These are phyloP conservation scores for Sextonia rubra DNA, from an alignment of 164 flowering plant genomes.

Conservation along the genomic window DNA sequence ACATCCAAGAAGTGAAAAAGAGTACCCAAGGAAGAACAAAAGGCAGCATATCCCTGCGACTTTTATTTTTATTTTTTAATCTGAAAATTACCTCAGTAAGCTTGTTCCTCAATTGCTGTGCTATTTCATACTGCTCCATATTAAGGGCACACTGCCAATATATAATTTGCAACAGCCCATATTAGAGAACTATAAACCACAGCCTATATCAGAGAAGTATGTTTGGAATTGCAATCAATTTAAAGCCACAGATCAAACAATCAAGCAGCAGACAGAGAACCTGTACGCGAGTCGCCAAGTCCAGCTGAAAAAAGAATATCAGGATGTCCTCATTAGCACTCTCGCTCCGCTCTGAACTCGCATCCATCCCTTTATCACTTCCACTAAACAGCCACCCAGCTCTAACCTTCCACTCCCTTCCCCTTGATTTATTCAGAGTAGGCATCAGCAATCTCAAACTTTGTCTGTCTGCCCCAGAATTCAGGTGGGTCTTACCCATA, in stretches of 20 bases:
- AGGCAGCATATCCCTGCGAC: neutral
- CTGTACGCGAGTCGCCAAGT: constrained; percentile 88
- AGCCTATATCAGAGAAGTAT: neutral
- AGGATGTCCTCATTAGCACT: constrained; percentile 85
- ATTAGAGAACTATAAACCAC: neutral
- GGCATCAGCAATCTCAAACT: constrained; percentile 18
- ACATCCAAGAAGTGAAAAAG: too few relatives aligned
- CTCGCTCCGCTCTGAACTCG: constrained; percentile 78
- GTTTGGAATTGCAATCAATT: too few relatives aligned
- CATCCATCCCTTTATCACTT: constrained; percentile 44
- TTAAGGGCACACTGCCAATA: constrained; percentile 76
- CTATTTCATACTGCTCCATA: constrained; percentile 83
- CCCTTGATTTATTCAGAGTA: constrained; percentile 15
- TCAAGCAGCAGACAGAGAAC: constrained; percentile 24
- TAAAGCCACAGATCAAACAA: neutral
- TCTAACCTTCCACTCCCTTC: constrained; percentile 35
- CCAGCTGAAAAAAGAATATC: constrained; percentile 87
- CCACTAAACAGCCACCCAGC: constrained; percentile 83
- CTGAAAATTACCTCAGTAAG: constrained; percentile 61
- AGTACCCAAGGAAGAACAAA: too few relatives aligned
- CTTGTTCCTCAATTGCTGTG: constrained; percentile 79
- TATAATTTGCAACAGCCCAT: neutral
- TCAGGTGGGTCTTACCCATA: constrained; percentile 19
- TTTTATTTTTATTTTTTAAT: neutral
- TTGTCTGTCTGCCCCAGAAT: constrained; percentile 24